Evolutionary conservation across 1,284 basidiomycete genomes (phyloP), one percentile per base, ranked within the genome.

Genomic region (Sporisorium reilianum): DNA sequence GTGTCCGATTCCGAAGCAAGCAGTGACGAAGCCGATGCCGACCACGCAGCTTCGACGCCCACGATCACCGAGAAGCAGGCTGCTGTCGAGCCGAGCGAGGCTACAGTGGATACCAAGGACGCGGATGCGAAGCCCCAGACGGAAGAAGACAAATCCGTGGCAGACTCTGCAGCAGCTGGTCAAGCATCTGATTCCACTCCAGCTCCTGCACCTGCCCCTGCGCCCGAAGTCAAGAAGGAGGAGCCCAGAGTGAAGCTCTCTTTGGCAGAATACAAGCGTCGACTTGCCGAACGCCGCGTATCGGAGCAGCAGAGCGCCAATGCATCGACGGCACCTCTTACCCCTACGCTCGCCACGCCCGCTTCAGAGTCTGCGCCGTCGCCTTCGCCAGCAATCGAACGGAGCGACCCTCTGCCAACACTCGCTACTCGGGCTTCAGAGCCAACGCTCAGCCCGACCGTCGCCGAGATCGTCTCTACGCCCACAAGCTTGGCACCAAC

Each of bases 221-320:
- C n/a, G 23, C 61, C 60, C 1, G 61, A 74, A 49, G 58, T 74
- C 50, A 74, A 69, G 63, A 75, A 75, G 46, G 72, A 70, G 32
- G 65, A 73, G 42, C 82, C 82, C 5, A 59, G 79, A 41, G 75
- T 77, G 34, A 80, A 80, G 55, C 67, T 84, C 5, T 81, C 80
- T 10, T 38, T 84, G 40, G 82, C 82, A 26, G 82, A 84, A 34
- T 84, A 83, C 75, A 83, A 82, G 62, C 78, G 78, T 41, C 78
- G 82, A 14, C 67, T 83, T 8, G 80, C 80, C 3, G 76, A 80
- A 54, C 73, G 79, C 34, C 69, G 79, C 9, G 75, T 79, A 22
- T 73, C 79, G 18, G 72, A 53, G 32, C 70, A 72, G 50, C 70
- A 61, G 52, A 42, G 55, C 3, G 28, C 52, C 10, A 56, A 56